A percentile compares a stretch with the other conserved stretches of the same genome.
Evolutionary conservation across 1,284 basidiomycete species (phyloP).

Genomic region (Leccinum fallax): DNA sequence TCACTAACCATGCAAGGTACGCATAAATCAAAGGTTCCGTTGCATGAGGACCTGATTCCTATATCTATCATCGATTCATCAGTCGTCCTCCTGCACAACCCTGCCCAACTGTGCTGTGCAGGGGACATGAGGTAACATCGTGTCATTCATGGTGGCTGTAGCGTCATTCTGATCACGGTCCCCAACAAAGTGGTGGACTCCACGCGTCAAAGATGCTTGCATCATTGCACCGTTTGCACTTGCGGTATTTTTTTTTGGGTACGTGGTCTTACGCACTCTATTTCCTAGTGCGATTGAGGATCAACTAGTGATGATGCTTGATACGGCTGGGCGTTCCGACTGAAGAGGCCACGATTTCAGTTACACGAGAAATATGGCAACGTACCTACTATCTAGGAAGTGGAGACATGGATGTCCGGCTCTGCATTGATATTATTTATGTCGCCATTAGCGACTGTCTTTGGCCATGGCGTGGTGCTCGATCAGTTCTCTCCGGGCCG

Average conservation of each 20-base stretch:
- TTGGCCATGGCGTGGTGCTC: not conserved
- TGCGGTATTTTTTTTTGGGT: not conserved
- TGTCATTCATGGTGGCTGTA: not conserved
- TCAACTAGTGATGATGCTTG: not conserved
- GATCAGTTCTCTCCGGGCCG: not conserved
- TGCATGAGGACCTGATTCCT: not conserved
- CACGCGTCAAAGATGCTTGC: not conserved
- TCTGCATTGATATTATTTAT: not conserved
- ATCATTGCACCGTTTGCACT: not conserved
- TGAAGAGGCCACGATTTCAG: not conserved
- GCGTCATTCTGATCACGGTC: not conserved
- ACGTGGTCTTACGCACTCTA: not conserved
- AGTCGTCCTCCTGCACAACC: not conserved
- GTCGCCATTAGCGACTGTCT: not conserved
- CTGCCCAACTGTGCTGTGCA: too few species aligned
- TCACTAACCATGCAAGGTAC: not conserved
- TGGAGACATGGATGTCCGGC: not conserved
- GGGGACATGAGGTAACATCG: not conserved
- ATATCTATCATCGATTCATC: not conserved
- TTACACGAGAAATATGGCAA: not conserved
- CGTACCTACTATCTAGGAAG: not conserved
- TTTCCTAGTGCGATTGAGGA: not conserved
- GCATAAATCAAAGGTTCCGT: not conserved
- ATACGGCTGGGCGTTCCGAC: not conserved
- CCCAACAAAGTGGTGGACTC: not conserved